These are phyloP conservation scores for Fragaria iinumae DNA, from an alignment of 306 rosid species.

Conservation along the genomic window DNA sequence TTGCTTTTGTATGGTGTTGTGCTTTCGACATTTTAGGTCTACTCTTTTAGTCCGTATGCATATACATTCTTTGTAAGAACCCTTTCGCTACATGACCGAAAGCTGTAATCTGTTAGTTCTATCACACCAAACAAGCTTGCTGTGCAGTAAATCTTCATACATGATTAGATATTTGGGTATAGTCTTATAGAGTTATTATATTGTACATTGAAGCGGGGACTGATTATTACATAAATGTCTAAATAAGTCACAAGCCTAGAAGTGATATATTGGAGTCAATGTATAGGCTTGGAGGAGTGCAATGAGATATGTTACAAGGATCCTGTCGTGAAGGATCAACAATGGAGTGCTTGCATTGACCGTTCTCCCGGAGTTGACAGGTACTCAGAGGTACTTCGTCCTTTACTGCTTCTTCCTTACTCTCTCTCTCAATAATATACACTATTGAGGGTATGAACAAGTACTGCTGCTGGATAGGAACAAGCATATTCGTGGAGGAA, in stretches of 20 bases:
- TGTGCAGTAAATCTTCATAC: neutral
- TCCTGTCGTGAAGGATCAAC: slow-evolving; percentile 83
- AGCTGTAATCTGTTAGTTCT: neutral
- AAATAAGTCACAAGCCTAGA: neutral
- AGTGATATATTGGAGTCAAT: slow-evolving; percentile 15
- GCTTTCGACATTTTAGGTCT: neutral
- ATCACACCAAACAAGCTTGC: neutral
- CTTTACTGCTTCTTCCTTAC: neutral
- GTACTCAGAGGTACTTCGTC: slow-evolving; percentile 62
- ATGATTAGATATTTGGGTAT: neutral
- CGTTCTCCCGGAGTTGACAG: slow-evolving; percentile 85
- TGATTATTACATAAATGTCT: neutral
- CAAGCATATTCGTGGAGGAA: neutral
- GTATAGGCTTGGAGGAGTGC: slow-evolving; percentile 73
- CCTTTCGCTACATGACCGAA: no score
- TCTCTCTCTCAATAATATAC: neutral
- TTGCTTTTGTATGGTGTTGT: neutral
- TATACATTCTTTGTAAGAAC: no score
- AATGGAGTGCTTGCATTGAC: slow-evolving; percentile 94
- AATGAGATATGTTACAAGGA: slow-evolving; percentile 84
- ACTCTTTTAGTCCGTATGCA: neutral
- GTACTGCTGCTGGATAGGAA: neutral
- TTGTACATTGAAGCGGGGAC: neutral
- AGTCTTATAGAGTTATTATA: no score
- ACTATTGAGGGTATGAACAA: neutral